Base-by-base conservation (phyloP, 495 filamentous ascomycete genomes). In the Parmelia sp. region DNA sequence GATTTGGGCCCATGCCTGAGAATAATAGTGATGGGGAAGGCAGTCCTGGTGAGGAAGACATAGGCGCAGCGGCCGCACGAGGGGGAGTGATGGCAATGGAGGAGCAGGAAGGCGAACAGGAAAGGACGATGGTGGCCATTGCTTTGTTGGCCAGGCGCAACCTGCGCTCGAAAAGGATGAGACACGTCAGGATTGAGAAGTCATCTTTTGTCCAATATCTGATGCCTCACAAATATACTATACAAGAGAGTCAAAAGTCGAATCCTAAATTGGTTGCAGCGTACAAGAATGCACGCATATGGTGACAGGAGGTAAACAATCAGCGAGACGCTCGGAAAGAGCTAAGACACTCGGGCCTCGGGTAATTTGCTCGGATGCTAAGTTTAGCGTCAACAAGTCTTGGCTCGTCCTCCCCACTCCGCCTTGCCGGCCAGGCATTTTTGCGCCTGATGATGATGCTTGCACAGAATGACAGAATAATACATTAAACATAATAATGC, bases 91-190 rank as follows among this genome's bases (percentile, higher is more conserved):
- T 55, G 66, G 62, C 58, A 39, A 44, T 49, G 42, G 51, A 62
- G 23, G 61, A 61, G 35, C 70, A 73, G 29, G 74, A 67, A 31
- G 79, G 78, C 10, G 79, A 78, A 31, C 79, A 82, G 33, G 76
- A 77, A 57, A 80, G 67, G 35, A 78, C 56, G 49, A 78, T 72
- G 53, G 75, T 71, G 10, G 69, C 66, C 55, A 70, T 64, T 66
- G 67, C 67, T 60, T 66, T 64, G 1, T 56, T 66, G 69, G 63
- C 66, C 19, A 19, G 47, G 57, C 51, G 66, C 63, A 61, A 27
- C 29, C 12, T n/a, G 66, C 69, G 57, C 61, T 37, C 35, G 39
- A 62, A 12, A 0, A 37, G 40, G 29, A 17, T 23, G n/a, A 15
- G 29, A 35, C 40, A 40, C 51, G 62, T 60, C 65, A 67, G 60